Conservation (phyloP, 768 basidiomycete species). For the Phylloporus sp. region DNA sequence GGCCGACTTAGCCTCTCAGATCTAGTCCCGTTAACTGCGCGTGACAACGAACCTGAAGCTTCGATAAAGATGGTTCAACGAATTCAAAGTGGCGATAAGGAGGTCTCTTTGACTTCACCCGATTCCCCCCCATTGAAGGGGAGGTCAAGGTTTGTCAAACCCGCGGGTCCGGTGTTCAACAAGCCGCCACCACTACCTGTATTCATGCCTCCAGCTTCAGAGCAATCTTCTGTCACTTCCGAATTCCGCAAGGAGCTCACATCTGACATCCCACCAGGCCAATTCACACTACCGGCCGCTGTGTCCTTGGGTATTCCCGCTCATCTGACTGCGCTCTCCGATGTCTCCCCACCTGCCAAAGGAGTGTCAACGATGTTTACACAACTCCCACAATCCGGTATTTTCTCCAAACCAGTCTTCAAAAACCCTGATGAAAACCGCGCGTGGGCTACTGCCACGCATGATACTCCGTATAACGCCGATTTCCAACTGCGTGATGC, state of each 20-base stretch:
- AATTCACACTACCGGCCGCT: conserved; percentile 43
- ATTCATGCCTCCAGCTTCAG: conserved; percentile 24
- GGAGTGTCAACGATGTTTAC: conserved; percentile 37
- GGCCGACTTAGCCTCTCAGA: conserved; percentile 58
- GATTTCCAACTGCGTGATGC: conserved; percentile 33
- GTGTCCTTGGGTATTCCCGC: conserved; percentile 44
- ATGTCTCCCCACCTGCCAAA: conserved; percentile 19
- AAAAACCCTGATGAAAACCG: conserved; percentile 42
- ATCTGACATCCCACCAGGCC: conserved; percentile 34
- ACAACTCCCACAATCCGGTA: conserved; percentile 54
- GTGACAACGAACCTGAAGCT: conserved; percentile 8
- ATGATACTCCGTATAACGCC: conserved; percentile 53
- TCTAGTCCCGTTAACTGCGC: conserved; percentile 43
- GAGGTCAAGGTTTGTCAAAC: conserved; percentile 27
- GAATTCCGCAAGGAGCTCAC: conserved; percentile 28
- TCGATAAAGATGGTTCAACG: conserved; percentile 17
- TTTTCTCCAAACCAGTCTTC: conserved; percentile 49
- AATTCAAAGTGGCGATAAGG: conserved; percentile 26
- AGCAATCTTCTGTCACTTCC: conserved; percentile 5
- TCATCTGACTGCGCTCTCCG: conserved; percentile 28
- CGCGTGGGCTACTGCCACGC: conserved; percentile 56
- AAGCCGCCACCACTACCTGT: conserved; percentile 39
- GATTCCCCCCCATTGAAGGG: conserved; percentile 46
- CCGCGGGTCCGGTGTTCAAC: conserved; percentile 54
- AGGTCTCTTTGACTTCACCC: conserved; percentile 54